Conservation (phyloP, 2,329 filamentous ascomycete species). For the Stagonosporopsis cucurbitacearum region DNA sequence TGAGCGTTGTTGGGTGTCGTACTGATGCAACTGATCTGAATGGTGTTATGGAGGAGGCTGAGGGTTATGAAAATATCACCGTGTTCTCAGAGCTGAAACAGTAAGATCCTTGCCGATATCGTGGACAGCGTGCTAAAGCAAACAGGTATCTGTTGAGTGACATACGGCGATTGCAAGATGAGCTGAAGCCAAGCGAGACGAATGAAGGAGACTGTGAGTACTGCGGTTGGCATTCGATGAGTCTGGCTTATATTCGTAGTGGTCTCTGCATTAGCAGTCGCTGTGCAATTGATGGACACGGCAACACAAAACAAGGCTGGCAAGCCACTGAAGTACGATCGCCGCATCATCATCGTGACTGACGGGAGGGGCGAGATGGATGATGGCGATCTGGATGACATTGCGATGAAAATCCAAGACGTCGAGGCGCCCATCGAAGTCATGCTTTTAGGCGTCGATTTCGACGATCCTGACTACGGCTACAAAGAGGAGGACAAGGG, state of each 20-base stretch:
- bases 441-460: slow-evolving; percentile 84
- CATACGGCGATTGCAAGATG: slow-evolving; percentile 67
- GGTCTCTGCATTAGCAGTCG: slow-evolving; percentile 85
- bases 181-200: slow-evolving; percentile 71
- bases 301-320: slow-evolving; percentile 74
- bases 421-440: slow-evolving; percentile 72
- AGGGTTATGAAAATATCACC: slow-evolving; percentile 81
- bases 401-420: slow-evolving; percentile 75
- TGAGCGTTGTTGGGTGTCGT: slow-evolving; percentile 83
- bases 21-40: slow-evolving; percentile 64
- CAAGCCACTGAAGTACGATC: slow-evolving; percentile 45
- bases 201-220: slow-evolving; percentile 72
- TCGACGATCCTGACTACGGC: slow-evolving; percentile 88
- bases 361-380: slow-evolving; percentile 79
- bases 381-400: slow-evolving; percentile 71
- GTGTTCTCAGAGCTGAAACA: slow-evolving; percentile 71
- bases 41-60: slow-evolving; percentile 64
- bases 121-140: slow-evolving; percentile 9
- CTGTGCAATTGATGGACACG: slow-evolving; percentile 87
- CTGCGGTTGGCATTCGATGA: rapidly evolving
- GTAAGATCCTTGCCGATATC: slow-evolving; percentile 45
- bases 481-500: slow-evolving; percentile 91
- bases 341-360: slow-evolving; percentile 78
- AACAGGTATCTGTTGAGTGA: slow-evolving; percentile 68
- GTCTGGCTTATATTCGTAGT: slow-evolving; percentile 48